phyloP scores from a whole-genome alignment of 108 stramenopile genomes.

The Cyclotella cryptica region DNA sequence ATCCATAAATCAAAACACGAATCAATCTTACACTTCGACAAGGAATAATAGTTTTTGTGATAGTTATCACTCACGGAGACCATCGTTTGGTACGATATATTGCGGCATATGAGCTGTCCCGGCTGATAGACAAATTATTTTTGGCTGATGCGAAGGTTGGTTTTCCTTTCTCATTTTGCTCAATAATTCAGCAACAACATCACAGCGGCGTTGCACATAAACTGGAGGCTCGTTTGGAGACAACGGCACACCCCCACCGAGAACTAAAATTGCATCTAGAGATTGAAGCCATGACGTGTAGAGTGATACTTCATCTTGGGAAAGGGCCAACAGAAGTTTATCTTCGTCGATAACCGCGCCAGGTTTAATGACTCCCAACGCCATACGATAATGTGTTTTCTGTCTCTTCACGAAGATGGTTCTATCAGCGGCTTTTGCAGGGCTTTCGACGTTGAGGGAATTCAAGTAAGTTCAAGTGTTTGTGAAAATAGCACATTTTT shows the following conservation, averaged over 20 bases:
- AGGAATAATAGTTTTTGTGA: no score
- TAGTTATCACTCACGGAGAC: slow-evolving; percentile 60
- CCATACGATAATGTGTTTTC: no score
- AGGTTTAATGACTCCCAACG: slow-evolving; percentile 40
- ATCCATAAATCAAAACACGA: no score
- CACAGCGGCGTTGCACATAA: slow-evolving; percentile 66
- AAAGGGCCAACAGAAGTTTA: slow-evolving; percentile 30
- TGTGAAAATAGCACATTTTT: no score
- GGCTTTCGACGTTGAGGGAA: no score
- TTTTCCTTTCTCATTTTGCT: not conserved
- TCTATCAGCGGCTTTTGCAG: no score
- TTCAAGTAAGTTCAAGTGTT: no score
- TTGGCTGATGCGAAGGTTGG: slow-evolving; percentile 7
- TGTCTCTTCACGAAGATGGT: no score
- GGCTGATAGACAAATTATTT: slow-evolving; percentile 76
- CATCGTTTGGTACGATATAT: slow-evolving; percentile 61
- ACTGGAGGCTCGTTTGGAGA: slow-evolving; percentile 67
- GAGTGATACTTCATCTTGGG: slow-evolving; percentile 35
- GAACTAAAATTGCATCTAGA: slow-evolving; percentile 76
- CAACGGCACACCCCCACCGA: slow-evolving; percentile 83
- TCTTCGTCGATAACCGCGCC: slow-evolving; percentile 61
- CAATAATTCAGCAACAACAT: slow-evolving; percentile 38
- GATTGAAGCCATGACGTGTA: slow-evolving; percentile 40
- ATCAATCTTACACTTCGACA: no score
- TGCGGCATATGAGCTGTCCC: slow-evolving; percentile 90